Percentiles rank a stretch among this genome's conserved stretches.
These are phyloP conservation scores for Xylariaceae sp. DNA, from an alignment of 2,329 filamentous ascomycete species.

Conservation along the genomic window DNA sequence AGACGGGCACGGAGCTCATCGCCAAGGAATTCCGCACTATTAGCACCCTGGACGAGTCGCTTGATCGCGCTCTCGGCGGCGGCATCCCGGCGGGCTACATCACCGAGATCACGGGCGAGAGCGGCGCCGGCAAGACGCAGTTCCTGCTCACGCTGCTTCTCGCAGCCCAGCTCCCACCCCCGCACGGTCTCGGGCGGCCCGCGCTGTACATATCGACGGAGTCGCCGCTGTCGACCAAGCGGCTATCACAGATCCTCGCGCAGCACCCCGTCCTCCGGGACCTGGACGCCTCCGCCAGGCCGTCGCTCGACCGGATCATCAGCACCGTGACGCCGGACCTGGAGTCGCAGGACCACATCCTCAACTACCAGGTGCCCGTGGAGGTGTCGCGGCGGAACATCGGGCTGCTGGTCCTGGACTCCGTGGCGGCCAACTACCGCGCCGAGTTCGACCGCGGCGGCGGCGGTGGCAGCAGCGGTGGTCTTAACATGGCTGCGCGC, in stretches of 20 bases:
- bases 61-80: constrained; percentile 74
- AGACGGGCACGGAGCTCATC: constrained; percentile 43
- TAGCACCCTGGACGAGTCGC: constrained; percentile 74
- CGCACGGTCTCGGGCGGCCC: constrained; percentile 70
- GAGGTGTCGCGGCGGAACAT: constrained; percentile 75
- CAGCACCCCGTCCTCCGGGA: constrained; percentile 62
- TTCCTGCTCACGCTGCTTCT: constrained; percentile 84
- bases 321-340: constrained; percentile 85
- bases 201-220: constrained; percentile 95
- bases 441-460: constrained; percentile 75
- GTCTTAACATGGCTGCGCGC: constrained; percentile 71
- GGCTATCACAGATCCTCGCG: constrained; percentile 77
- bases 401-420: constrained; percentile 85
- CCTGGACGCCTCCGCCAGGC: constrained; percentile 36
- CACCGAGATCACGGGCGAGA: constrained; percentile 90
- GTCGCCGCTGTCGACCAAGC: constrained; percentile 77
- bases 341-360: constrained; percentile 92
- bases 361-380: constrained; percentile 89
- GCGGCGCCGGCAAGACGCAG: constrained; percentile 93
- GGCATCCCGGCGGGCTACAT: constrained; percentile 81
- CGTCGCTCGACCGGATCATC: constrained; percentile 76
- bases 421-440: constrained; percentile 92
- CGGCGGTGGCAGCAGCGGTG: constrained; percentile 43
- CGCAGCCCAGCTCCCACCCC: constrained; percentile 77
- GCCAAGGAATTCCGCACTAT: constrained; percentile 58